Percentiles rank a stretch among this genome's conserved stretches.
Evolutionary conservation across 805 yeast genomes (phyloP).

Genomic region (Suhomyces prunicola): DNA sequence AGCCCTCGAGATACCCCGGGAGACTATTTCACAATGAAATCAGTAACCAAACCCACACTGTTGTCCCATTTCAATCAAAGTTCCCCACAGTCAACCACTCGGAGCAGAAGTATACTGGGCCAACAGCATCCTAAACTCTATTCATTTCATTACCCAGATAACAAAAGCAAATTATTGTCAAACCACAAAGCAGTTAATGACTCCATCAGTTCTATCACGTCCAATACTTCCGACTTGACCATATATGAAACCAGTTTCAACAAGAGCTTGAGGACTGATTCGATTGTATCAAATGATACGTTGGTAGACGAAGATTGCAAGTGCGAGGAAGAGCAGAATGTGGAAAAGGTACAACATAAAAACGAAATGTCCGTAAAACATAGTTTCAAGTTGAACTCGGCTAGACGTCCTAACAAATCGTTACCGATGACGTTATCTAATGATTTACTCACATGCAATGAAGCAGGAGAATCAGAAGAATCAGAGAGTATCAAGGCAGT

Average conservation of each 20-base stretch:
- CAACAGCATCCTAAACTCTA: neutral
- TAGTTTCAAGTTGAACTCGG: conserved; percentile 12
- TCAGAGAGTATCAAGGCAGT: conserved; percentile 6
- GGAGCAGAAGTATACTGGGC: neutral
- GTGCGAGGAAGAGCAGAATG: neutral
- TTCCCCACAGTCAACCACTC: neutral
- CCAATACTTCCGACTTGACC: conserved; percentile 24
- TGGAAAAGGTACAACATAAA: neutral
- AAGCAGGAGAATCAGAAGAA: conserved; percentile 7
- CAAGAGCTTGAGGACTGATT: conserved; percentile 13
- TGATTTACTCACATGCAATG: neutral
- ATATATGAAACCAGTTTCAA: conserved; percentile 11
- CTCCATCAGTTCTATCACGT: conserved; percentile 27
- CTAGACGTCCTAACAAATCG: conserved; percentile 10
- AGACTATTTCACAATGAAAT: conserved; percentile 14
- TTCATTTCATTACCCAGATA: neutral
- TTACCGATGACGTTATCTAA: conserved; percentile 6
- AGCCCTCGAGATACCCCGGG: conserved; percentile 7
- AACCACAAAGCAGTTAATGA: conserved; percentile 12
- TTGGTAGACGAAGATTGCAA: conserved; percentile 22
- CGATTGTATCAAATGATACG: conserved; percentile 28
- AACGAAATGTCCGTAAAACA: conserved; percentile 6
- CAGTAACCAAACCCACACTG: neutral
- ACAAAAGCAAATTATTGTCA: neutral
- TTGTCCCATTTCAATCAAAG: neutral